A percentile compares a stretch with the other conserved stretches of the same genome.
phyloP scores from a whole-genome alignment of 768 basidiomycete genomes.

The Boletellus ananiceps region DNA sequence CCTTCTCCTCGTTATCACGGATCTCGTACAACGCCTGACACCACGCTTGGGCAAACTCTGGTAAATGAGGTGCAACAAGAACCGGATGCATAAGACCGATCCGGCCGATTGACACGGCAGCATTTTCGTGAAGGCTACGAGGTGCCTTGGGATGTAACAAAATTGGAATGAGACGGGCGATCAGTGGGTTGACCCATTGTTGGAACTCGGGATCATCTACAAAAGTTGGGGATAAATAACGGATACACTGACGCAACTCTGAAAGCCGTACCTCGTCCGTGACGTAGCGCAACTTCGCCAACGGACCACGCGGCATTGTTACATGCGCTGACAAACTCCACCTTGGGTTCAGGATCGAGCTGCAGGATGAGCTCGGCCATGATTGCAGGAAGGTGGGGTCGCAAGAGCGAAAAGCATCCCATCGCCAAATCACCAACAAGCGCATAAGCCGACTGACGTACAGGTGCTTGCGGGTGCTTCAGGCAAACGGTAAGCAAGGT shows the following conservation, averaged over 20 bases:
- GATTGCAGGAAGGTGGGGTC: slow-evolving; percentile 81
- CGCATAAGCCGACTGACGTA: slow-evolving; percentile 96
- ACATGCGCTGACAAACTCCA: slow-evolving; percentile 93
- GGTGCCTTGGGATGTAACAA: slow-evolving; percentile 90
- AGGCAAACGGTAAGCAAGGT: slow-evolving; percentile 81
- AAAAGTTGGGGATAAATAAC: slow-evolving; percentile 7
- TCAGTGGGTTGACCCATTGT: slow-evolving; percentile 85
- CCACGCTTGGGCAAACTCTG: slow-evolving; percentile 93
- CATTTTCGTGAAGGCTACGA: slow-evolving; percentile 93
- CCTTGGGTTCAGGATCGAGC: slow-evolving; percentile 88
- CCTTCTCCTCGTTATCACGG: slow-evolving; percentile 98
- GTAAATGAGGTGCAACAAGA: slow-evolving; percentile 83
- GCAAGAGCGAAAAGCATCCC: slow-evolving; percentile 84
- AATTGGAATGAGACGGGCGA: slow-evolving; percentile 88
- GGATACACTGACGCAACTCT: not conserved
- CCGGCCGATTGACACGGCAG: slow-evolving; percentile 95
- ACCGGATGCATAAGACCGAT: slow-evolving; percentile 90
- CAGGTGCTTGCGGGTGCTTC: slow-evolving; percentile 93
- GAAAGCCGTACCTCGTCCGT: slow-evolving; percentile 58
- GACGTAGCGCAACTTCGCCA: slow-evolving; percentile 93
- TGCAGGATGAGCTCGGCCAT: slow-evolving; percentile 88
- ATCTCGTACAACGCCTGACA: slow-evolving; percentile 97
- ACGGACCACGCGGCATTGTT: slow-evolving; percentile 99
- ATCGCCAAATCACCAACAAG: slow-evolving; percentile 97
- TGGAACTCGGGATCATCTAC: slow-evolving; percentile 82